A percentile compares a stretch with the other conserved stretches of the same genome.
These are phyloP conservation scores for Dendryphion nanum DNA, from an alignment of 2,329 filamentous ascomycete genomes.

Conservation along the genomic window DNA sequence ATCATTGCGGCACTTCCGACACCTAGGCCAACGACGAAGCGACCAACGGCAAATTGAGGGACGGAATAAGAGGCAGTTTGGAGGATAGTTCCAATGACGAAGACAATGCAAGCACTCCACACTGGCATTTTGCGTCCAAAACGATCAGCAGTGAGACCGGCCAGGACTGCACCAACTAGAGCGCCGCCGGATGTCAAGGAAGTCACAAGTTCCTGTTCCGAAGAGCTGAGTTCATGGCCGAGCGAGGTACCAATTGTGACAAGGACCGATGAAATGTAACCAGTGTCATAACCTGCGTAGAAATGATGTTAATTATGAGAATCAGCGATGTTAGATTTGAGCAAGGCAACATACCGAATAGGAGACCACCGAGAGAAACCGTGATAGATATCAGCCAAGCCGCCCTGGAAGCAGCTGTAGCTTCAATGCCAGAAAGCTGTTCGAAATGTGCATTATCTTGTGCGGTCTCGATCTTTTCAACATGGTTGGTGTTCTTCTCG, in stretches of 20 bases:
- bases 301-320: too few species aligned
- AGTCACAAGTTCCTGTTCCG: conserved; percentile 41
- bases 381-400: conserved; percentile 29
- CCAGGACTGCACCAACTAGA: conserved; percentile 37
- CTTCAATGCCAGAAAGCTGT: conserved; percentile 25
- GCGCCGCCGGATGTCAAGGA: conserved; percentile 39
- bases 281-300: conserved; percentile 34
- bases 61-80: conserved; percentile 26
- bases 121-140: conserved; percentile 33
- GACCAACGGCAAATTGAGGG: conserved; percentile 26
- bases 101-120: conserved; percentile 25
- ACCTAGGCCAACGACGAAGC: conserved; percentile 30
- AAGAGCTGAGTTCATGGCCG: conserved; percentile 26
- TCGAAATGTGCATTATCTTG: conserved; percentile 13
- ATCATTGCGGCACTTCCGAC: conserved; percentile 33
- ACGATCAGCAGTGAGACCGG: conserved; percentile 36
- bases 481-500: conserved; percentile 12
- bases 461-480: conserved; percentile 20
- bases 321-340: too few species aligned
- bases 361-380: conserved; percentile 26
- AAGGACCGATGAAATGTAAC: conserved; percentile 39
- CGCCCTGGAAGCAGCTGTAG: conserved; percentile 25
- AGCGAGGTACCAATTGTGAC: conserved; percentile 37
- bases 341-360: conserved; percentile 19
- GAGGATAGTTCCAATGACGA: conserved; percentile 27